Evolutionary conservation across 768 basidiomycete species (phyloP).

Genomic region (Tulasnella sp.): DNA sequence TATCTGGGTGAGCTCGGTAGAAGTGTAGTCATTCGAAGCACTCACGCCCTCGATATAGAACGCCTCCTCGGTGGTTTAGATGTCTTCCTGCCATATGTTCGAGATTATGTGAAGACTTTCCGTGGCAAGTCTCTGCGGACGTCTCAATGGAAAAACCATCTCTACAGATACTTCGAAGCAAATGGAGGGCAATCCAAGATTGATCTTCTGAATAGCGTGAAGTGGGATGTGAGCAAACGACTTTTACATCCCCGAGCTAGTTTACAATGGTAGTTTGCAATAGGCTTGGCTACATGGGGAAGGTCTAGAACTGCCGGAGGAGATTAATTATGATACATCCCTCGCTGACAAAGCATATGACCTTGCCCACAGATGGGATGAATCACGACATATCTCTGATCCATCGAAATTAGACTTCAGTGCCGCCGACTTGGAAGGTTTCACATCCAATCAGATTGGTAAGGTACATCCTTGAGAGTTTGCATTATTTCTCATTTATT

Average conservation of each 20-base stretch:
- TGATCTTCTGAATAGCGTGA: constrained; percentile 49
- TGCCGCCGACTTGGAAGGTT: constrained; percentile 43
- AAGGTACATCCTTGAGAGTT: constrained; percentile 17
- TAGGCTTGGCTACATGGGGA: constrained; percentile 77
- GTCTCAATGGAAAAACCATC: constrained; percentile 66
- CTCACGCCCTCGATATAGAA: constrained; percentile 34
- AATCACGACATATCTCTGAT: constrained; percentile 38
- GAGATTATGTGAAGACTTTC: constrained; percentile 70
- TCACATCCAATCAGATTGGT: constrained; percentile 71
- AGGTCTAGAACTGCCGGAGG: constrained; percentile 56
- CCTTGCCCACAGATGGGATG: constrained; percentile 64
- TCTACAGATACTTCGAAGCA: constrained; percentile 54
- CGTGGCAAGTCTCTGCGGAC: constrained; percentile 68
- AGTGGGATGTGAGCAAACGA: constrained; percentile 54
- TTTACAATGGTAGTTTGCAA: background rate
- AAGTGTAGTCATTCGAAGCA: no score
- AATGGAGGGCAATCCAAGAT: constrained; percentile 49
- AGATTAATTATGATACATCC: constrained; percentile 60
- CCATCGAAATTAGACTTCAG: constrained; percentile 41
- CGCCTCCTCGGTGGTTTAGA: constrained; percentile 67
- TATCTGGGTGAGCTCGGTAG: constrained; percentile 61
- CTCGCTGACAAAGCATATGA: constrained; percentile 56
- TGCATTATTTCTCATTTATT: background rate
- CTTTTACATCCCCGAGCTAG: background rate
- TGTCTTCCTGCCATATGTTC: constrained; percentile 71